A percentile compares a stretch with the other conserved stretches of the same genome.
phyloP scores from a whole-genome alignment of 23 red algal genomes.

The Gracilaria vermiculophylla region DNA sequence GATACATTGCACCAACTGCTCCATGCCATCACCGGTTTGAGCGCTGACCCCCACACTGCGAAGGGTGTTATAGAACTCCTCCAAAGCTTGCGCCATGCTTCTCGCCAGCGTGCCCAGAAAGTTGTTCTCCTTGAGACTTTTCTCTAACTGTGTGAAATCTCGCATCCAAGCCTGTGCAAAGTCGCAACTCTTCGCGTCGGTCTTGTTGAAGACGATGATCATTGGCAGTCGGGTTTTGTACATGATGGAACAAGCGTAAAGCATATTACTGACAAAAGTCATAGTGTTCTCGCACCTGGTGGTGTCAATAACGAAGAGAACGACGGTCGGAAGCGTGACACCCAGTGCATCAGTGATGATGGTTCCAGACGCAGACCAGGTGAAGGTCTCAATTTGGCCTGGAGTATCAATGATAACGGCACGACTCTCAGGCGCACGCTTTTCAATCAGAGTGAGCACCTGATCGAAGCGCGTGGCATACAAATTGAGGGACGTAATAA shows the following conservation, averaged over 20 bases:
- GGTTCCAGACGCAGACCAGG: slow-evolving; percentile 92
- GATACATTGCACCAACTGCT: slow-evolving; percentile 58
- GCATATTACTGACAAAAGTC: slow-evolving; percentile 98
- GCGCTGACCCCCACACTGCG: slow-evolving; percentile 77
- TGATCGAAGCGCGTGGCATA: slow-evolving; percentile 92
- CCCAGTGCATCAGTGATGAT: slow-evolving; percentile 91
- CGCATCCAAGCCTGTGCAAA: slow-evolving; percentile 85
- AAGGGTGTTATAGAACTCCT: slow-evolving; percentile 89
- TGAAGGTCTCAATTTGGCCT: slow-evolving; percentile 98
- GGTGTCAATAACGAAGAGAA: slow-evolving; percentile 96
- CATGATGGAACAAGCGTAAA: slow-evolving; percentile 97
- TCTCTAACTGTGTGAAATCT: slow-evolving; percentile 90
- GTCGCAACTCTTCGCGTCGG: slow-evolving; percentile 66
- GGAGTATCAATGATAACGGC: slow-evolving; percentile 93
- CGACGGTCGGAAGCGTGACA: slow-evolving; percentile 75
- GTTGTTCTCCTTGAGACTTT: slow-evolving; percentile 66
- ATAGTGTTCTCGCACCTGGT: slow-evolving; percentile 68
- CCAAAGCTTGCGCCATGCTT: slow-evolving; percentile 87
- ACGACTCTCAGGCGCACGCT: slow-evolving; percentile 33
- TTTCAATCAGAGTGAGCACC: slow-evolving; percentile 77
- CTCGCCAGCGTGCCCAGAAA: slow-evolving; percentile 82
- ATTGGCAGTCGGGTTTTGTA: slow-evolving; percentile 92
- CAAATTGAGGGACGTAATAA: slow-evolving; percentile 93
- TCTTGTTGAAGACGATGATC: slow-evolving; percentile 97
- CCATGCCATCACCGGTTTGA: slow-evolving; percentile 84